These are phyloP conservation scores for Gaertneriomyces sp. DNA, from an alignment of 192 early-diverging fungal species.

Conservation along the genomic window DNA sequence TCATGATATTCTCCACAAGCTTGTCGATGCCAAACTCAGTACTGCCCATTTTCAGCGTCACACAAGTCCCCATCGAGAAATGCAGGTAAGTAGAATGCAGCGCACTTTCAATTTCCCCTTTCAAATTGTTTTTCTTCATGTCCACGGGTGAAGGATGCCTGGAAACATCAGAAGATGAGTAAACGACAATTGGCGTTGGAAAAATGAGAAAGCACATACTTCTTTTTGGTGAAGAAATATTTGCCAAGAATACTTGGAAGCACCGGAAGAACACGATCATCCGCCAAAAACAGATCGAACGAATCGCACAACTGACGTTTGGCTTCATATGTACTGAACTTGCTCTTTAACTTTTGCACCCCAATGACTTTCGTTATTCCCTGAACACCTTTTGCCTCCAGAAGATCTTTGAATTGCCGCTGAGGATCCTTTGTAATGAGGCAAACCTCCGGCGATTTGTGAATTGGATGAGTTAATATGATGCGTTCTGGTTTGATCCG, in stretches of 20 bases:
- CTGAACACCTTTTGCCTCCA: constrained; percentile 61
- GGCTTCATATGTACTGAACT: constrained; percentile 78
- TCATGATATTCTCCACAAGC: constrained; percentile 74
- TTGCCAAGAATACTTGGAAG: constrained; percentile 80
- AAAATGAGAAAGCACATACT: constrained; percentile 45
- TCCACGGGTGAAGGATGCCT: constrained; percentile 74
- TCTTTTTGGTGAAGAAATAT: constrained; percentile 78
- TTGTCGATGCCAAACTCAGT: constrained; percentile 55
- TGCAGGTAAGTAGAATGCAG: constrained; percentile 63
- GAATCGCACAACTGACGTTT: constrained; percentile 67
- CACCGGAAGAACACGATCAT: constrained; percentile 71
- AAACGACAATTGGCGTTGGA: constrained; percentile 1
- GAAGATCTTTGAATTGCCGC: constrained; percentile 68
- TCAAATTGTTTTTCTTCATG: constrained; percentile 55
- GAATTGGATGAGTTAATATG: constrained; percentile 66
- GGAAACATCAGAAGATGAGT: not conserved
- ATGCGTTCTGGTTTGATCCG: constrained; percentile 68
- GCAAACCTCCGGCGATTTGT: constrained; percentile 69
- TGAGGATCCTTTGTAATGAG: constrained; percentile 86
- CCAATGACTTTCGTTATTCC: constrained; percentile 73
- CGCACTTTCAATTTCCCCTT: constrained; percentile 58
- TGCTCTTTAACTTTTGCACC: constrained; percentile 72
- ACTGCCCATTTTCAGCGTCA: constrained; percentile 70
- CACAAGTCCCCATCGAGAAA: constrained; percentile 53
- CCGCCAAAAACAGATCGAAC: constrained; percentile 87